Conservation (phyloP, 176 grass and related monocot genomes). For the Oryza meridionalis region DNA sequence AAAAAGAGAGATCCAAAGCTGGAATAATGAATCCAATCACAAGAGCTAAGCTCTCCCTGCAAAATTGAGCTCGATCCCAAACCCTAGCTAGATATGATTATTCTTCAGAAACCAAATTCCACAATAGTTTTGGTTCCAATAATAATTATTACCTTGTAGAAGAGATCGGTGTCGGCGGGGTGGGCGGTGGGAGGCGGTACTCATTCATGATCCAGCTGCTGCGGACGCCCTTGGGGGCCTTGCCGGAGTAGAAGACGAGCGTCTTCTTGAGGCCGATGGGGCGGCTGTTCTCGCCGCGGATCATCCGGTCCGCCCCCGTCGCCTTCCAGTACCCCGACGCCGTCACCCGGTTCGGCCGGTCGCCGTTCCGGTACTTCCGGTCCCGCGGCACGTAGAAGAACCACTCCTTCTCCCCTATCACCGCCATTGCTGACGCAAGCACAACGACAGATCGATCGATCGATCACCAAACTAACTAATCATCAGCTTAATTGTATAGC, state of each 20-base stretch:
- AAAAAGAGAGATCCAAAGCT: background rate
- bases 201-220: conserved; percentile 99
- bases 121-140: too few species aligned
- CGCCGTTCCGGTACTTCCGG: conserved; percentile 94
- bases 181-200: conserved; percentile 72
- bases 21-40: background rate
- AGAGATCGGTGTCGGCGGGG: conserved; percentile 56
- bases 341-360: conserved; percentile 95
- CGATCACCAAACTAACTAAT: background rate
- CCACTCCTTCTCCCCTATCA: conserved; percentile 98
- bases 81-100: conserved; percentile 17
- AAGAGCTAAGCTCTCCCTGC: background rate
- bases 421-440: conserved; percentile 65
- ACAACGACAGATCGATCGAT: conserved; percentile 5
- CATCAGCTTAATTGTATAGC: background rate
- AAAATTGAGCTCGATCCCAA: conserved; percentile 24
- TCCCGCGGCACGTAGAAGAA: conserved; percentile 98
- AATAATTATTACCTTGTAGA: conserved; percentile 52
- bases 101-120: too few species aligned
- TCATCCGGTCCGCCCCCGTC: conserved; percentile 88
- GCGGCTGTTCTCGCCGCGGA: conserved; percentile 73
- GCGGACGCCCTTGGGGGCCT: conserved; percentile 89
- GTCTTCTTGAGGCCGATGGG: conserved; percentile 97
- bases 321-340: conserved; percentile 99
- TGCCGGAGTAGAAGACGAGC: conserved; percentile 96